Evolutionary conservation across 2,329 filamentous ascomycete genomes (phyloP), one percentile per base, ranked within the genome.

Genomic region (Zarea fungicola): DNA sequence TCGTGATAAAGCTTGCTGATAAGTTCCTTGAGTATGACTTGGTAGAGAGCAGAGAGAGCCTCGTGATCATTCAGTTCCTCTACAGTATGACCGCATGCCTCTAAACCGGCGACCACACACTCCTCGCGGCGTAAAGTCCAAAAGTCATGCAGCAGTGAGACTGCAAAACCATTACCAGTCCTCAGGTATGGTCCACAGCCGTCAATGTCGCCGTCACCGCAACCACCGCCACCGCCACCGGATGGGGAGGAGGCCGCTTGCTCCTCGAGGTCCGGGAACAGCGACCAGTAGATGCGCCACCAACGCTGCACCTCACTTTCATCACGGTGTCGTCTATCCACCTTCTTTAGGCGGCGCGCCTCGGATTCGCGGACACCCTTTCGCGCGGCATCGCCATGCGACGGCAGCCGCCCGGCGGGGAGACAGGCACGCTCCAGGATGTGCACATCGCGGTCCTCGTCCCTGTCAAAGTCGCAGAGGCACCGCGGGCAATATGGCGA

Each of bases 61-160:
- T 46, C 16, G 40, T 37, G 13, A 50, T 53, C 10, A 7, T 56
- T 60, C 1, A 63, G 52, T 51, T 70, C 59, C 16, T 56, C 54
- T 1, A 60, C 6, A 19, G 18, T 14, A 14, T 36, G 13, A 4
- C 43, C 43, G 25, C 18, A 39, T 10, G 34, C 34, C 14, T 29
- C 9, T 9, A 46, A 18, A 11, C 23, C 34, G n/a, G 6, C 19
- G 3, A 34, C 11, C 23, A 46, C 25, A n/a, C 43, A 46, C 3
- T 18, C 25, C 19, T 16, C n/a, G 6, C n/a, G 19, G 14, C 28
- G 7, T 18, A 23, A n/a, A 11, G 18, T 8, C 43, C 43, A 46
- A n/a, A 39, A 39, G 43, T 46, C 43, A 26, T 46, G 34, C 22
- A 32, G 16, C 1, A 31, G 16, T 7, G 43, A 46, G n/a, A 46